These are phyloP conservation scores for Phytopythium cucurbitacearum DNA, from an alignment of 352 stramenopile genomes.

Conservation along the genomic window DNA sequence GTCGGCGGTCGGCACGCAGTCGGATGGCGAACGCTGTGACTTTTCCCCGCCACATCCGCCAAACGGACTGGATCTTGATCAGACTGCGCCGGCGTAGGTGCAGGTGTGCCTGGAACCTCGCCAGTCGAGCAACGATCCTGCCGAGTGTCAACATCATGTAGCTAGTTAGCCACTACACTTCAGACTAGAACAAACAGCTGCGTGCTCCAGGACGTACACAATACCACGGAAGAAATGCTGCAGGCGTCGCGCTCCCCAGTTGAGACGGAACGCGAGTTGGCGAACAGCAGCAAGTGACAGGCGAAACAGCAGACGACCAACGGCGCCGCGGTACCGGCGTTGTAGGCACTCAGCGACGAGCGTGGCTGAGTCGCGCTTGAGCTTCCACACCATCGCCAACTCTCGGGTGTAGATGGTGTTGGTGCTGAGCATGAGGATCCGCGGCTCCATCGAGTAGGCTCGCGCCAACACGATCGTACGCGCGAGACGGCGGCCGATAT, in stretches of 20 bases:
- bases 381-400: constrained; percentile 55
- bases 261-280: constrained; percentile 32
- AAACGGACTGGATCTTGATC: constrained; percentile 62
- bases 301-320: constrained; percentile 31
- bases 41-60: constrained; percentile 75
- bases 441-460: constrained; percentile 32
- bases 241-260: constrained; percentile 36
- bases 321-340: constrained; percentile 40
- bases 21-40: constrained; percentile 31
- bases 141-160: neutral
- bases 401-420: constrained; percentile 52
- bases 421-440: constrained; percentile 44
- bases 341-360: constrained; percentile 35
- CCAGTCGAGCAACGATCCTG: constrained; percentile 53
- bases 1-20: constrained; percentile 30
- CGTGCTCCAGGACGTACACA: constrained; percentile 33
- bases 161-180: neutral
- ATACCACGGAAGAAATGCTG: constrained; percentile 80
- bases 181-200: neutral
- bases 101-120: constrained; percentile 31
- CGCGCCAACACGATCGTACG: constrained; percentile 28
- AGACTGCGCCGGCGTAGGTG: constrained; percentile 30
- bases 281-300: constrained; percentile 17
- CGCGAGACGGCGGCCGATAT: constrained; percentile 28
- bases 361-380: constrained; percentile 42